Conservation (phyloP, 352 stramenopile species). For the Pythium volutum region DNA sequence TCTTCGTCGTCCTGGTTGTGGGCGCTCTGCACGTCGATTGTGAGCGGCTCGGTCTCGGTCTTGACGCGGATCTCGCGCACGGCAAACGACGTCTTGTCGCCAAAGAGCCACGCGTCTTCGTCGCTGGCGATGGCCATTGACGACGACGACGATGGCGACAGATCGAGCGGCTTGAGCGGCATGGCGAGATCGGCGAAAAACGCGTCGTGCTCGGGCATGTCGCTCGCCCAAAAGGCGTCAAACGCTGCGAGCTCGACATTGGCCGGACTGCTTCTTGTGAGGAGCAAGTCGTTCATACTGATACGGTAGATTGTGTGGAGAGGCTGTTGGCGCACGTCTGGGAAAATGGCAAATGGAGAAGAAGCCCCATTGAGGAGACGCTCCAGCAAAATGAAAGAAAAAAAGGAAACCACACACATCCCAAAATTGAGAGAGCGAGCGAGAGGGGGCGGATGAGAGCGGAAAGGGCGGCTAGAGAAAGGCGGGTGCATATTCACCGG, state of each 20-base stretch:
- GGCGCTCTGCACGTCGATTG: slow-evolving; percentile 12
- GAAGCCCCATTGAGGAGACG: slow-evolving; percentile 3
- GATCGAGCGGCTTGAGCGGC: slow-evolving; percentile 17
- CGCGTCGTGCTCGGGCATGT: slow-evolving; percentile 12
- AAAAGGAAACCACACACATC: neutral
- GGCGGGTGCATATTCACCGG: too few relatives aligned
- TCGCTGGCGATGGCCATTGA: neutral
- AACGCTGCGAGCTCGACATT: slow-evolving; percentile 13
- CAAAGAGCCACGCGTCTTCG: slow-evolving; percentile 27
- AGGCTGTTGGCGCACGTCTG: neutral
- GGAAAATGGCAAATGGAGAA: neutral
- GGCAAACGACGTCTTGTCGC: slow-evolving; percentile 17
- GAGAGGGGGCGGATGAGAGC: neutral
- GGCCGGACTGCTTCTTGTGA: neutral
- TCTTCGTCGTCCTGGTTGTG: slow-evolving; percentile 27
- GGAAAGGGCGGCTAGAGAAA: neutral
- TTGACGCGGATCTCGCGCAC: slow-evolving; percentile 22
- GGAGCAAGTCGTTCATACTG: too few relatives aligned
- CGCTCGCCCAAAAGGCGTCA: slow-evolving; percentile 18
- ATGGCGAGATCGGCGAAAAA: slow-evolving; percentile 18
- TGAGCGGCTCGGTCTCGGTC: slow-evolving; percentile 4
- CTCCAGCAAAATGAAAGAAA: neutral
- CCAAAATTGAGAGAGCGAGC: neutral
- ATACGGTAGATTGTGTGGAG: neutral
- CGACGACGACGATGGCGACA: neutral